A percentile compares a stretch with the other conserved stretches of the same genome.
phyloP scores from a whole-genome alignment of 441 rosid species.

The Eruca vesicaria region DNA sequence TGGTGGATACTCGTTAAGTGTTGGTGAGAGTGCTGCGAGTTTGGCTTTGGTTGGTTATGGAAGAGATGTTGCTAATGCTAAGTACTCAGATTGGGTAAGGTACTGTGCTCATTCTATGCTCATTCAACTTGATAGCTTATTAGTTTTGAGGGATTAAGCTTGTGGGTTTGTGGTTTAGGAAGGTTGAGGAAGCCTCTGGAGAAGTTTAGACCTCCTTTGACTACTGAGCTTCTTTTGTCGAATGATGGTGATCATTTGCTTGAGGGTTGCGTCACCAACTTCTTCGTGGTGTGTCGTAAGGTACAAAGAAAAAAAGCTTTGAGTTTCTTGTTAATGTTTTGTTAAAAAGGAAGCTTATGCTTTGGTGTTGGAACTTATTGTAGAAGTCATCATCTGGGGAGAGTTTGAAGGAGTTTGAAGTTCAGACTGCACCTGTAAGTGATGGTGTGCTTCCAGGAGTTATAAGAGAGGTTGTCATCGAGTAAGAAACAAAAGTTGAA shows the following conservation, averaged over 20 bases:
- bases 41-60: constrained; percentile 82
- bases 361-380: constrained; percentile 34
- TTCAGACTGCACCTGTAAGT: constrained; percentile 73
- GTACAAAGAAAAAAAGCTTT: constrained; percentile 39
- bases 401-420: constrained; percentile 47
- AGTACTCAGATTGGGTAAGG: constrained; percentile 91
- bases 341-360: not conserved
- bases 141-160: not conserved
- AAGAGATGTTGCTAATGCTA: constrained; percentile 66
- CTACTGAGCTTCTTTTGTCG: constrained; percentile 75
- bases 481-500: constrained; percentile 47
- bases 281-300: constrained; percentile 62
- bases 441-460: constrained; percentile 90
- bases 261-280: constrained; percentile 73
- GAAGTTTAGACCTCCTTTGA: constrained; percentile 67
- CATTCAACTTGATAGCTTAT: constrained; percentile 4
- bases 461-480: constrained; percentile 72
- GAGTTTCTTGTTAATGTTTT: not conserved
- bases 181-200: constrained; percentile 82
- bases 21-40: constrained; percentile 45
- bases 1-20: constrained; percentile 57
- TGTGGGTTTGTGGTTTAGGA: constrained; percentile 26
- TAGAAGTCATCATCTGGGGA: constrained; percentile 37
- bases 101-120: constrained; percentile 32
- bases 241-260: constrained; percentile 82